Evolutionary conservation across 2,329 filamentous ascomycete genomes (phyloP), one percentile per base, ranked within the genome.

Genomic region (Aspergillus cejpii): DNA sequence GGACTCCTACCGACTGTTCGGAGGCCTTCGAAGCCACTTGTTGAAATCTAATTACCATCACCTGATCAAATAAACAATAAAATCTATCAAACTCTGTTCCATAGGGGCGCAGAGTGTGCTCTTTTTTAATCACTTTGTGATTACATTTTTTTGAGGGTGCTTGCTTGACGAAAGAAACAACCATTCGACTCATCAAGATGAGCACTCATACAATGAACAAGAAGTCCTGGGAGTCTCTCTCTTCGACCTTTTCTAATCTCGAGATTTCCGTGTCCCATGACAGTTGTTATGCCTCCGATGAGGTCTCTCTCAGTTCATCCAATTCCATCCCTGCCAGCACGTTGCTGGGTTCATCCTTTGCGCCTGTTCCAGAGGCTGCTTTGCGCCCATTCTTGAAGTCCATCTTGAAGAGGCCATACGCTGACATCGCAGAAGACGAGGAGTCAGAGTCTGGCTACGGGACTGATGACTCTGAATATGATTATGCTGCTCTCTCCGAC

Each of bases 201-300:
- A 57, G 56, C 43, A 45, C 43, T 33, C 45, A 55, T 27, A 50
- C 44, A 24, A 48, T 54, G 43, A 56, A 57, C 49, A 56, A 55
- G 48, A 57, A 57, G 47, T 63, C 60, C 24, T 68, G 64, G 64
- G 62, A 66, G 43, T 66, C 64, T 39, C 56, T 66, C 38, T 65
- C 65, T 15, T 65, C 65, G 37, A 53, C 59, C 12, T 64, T 67
- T 23, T 61, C 62, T 19, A 55, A 60, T 19, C 56, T 66, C n/a
- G 64, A 68, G 23, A 55, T 63, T 26, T 66, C 65, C 11, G 50
- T 65, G 20, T 66, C 63, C 23, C 65, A 65, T 27, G 65, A 68
- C 56, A 68, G 64, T 39, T 66, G 62, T 40, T 68, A 66, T 52
- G 62, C 58, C 38, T 68, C 65, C 10, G 65, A 68, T 45, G 64